These are phyloP conservation scores for Gymnopilus junonius DNA, from an alignment of 768 basidiomycete genomes.

Conservation along the genomic window DNA sequence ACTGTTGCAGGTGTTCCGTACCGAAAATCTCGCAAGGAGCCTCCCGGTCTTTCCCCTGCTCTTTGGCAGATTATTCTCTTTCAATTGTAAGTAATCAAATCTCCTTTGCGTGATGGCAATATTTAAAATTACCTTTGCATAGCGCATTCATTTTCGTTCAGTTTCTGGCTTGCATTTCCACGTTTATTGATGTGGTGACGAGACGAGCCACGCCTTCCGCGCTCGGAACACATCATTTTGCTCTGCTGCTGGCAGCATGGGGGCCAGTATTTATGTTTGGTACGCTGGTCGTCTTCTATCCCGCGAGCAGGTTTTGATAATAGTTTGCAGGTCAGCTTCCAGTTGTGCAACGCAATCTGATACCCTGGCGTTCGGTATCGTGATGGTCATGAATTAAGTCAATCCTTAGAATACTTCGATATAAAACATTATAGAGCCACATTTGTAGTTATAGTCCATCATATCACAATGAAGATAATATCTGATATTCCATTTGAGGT, in stretches of 20 bases:
- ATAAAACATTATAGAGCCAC: not conserved
- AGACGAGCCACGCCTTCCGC: constrained; percentile 45
- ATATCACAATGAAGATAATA: not conserved
- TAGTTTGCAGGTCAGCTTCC: constrained; percentile 38
- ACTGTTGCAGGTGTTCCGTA: constrained; percentile 8
- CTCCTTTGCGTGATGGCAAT: not conserved
- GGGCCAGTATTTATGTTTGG: constrained; percentile 61
- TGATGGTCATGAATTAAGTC: constrained; percentile 1
- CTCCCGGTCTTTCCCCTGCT: constrained; percentile 41
- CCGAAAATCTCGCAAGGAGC: constrained; percentile 27
- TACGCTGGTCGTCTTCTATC: constrained; percentile 25
- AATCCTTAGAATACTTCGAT: not conserved
- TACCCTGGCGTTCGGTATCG: constrained; percentile 35
- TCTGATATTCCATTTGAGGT: constrained; percentile 1
- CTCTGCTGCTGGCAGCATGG: constrained; percentile 62
- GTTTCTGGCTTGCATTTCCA: constrained; percentile 52
- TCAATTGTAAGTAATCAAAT: constrained; percentile 47
- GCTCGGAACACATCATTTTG: constrained; percentile 70
- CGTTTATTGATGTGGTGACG: constrained; percentile 52
- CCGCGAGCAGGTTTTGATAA: not conserved
- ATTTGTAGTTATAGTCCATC: constrained; percentile 6
- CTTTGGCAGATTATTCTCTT: constrained; percentile 60
- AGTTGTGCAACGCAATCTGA: constrained; percentile 40
- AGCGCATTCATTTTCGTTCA: constrained; percentile 52
- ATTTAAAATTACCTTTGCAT: not conserved